These are phyloP conservation scores for Thalassiosira mediterranea DNA, from an alignment of 352 stramenopile species.

Conservation along the genomic window DNA sequence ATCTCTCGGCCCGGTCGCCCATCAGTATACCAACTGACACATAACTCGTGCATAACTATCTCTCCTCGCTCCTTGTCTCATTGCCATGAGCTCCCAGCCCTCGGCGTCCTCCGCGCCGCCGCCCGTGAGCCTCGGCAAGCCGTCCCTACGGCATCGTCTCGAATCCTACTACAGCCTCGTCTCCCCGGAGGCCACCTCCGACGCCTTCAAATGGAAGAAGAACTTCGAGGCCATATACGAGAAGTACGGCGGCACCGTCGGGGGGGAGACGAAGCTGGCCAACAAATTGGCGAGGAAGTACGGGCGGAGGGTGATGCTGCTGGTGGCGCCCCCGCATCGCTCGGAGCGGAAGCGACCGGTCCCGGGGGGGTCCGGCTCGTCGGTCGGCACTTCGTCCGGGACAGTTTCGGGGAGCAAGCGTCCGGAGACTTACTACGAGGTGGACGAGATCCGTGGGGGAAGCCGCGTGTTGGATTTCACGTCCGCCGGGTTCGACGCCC, in stretches of 20 bases:
- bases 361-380: no score
- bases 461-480: conserved; percentile 68
- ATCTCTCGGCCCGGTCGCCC: no score
- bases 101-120: conserved; percentile 24
- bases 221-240: conserved; percentile 79
- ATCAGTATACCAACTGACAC: no score
- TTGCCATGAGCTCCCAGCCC: no score
- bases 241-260: conserved; percentile 72
- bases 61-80: no score
- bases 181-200: conserved; percentile 55
- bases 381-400: not conserved
- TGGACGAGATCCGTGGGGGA: conserved; percentile 32
- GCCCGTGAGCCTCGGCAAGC: conserved; percentile 62
- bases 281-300: conserved; percentile 80
- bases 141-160: conserved; percentile 65
- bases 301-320: conserved; percentile 58
- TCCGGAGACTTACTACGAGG: conserved; percentile 63
- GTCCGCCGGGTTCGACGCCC: conserved; percentile 66
- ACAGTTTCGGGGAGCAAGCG: conserved; percentile 12
- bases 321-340: conserved; percentile 54
- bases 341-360: conserved; percentile 19
- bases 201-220: conserved; percentile 57
- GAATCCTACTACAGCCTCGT: conserved; percentile 81
- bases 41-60: no score
- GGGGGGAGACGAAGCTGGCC: conserved; percentile 67